phyloP scores from a whole-genome alignment of 2,329 filamentous ascomycete genomes.

The Diaporthe humulicola region DNA sequence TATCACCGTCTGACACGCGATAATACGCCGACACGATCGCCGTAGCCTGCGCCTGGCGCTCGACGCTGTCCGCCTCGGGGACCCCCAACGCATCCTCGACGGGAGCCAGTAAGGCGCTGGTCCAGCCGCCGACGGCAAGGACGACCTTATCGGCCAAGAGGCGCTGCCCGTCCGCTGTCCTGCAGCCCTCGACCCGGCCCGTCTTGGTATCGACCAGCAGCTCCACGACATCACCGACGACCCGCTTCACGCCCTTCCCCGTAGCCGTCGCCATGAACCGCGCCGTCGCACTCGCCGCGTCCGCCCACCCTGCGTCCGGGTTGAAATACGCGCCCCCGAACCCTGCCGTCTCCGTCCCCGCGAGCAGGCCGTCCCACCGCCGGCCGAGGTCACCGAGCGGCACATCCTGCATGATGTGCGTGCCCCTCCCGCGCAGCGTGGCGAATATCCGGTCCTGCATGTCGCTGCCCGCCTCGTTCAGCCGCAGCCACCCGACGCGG shows the following conservation, averaged over 20 bases:
- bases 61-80: constrained; percentile 21
- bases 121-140: constrained; percentile 25
- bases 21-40: constrained; percentile 33
- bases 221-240: not conserved
- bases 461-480: constrained; percentile 26
- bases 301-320: constrained; percentile 10
- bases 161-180: constrained; percentile 9
- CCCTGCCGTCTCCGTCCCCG: not conserved
- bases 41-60: constrained; percentile 28
- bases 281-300: constrained; percentile 8
- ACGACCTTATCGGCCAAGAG: constrained; percentile 23
- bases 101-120: constrained; percentile 19
- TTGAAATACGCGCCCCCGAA: not conserved
- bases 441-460: constrained; percentile 14
- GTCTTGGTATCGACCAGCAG: constrained; percentile 1
- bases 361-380: not conserved
- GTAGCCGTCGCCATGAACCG: not conserved
- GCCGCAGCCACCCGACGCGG: constrained; percentile 31
- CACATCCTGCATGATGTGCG: constrained; percentile 23
- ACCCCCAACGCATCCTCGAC: constrained; percentile 24
- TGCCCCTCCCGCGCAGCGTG: constrained; percentile 23
- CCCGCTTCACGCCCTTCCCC: not conserved
- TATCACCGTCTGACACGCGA: not conserved
- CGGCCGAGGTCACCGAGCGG: not conserved
- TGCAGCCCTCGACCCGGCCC: constrained; percentile 3